Evolutionary conservation across 371 early-diverging fungal species (phyloP).

Genomic region (Circinella umbellata): DNA sequence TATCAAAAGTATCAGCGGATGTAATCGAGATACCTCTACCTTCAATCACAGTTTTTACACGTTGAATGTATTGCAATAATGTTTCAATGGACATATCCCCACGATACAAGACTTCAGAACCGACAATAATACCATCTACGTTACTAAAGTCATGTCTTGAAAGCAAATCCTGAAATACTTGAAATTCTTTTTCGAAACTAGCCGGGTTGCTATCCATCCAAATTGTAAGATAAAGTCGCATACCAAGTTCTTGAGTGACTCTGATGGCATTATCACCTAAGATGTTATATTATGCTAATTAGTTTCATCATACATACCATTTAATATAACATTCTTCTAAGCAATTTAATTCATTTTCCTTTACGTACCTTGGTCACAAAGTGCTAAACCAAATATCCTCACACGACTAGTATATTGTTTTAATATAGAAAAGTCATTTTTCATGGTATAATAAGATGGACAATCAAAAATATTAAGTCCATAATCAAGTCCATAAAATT

Average conservation of each 20-base stretch:
- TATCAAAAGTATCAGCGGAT: conserved; percentile 61
- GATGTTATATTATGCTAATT: too few species aligned
- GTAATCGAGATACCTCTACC: conserved; percentile 42
- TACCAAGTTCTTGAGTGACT: conserved; percentile 58
- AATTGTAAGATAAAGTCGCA: conserved; percentile 62
- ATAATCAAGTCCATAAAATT: conserved; percentile 59
- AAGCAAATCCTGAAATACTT: conserved; percentile 44
- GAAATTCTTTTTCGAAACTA: conserved; percentile 49
- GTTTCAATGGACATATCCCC: conserved; percentile 40
- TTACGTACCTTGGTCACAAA: conserved; percentile 61
- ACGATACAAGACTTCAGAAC: conserved; percentile 67
- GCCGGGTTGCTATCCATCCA: conserved; percentile 56
- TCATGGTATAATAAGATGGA: conserved; percentile 51
- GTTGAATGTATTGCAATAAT: conserved; percentile 36
- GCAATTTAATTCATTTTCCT: too few species aligned
- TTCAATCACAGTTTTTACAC: conserved; percentile 30
- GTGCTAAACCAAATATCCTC: conserved; percentile 52
- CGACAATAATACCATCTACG: conserved; percentile 61
- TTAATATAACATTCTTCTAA: too few species aligned
- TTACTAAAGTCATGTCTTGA: conserved; percentile 30
- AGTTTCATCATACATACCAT: too few species aligned
- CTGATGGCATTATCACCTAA: conserved; percentile 42
- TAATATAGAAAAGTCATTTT: conserved; percentile 48
- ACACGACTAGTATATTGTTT: conserved; percentile 53
- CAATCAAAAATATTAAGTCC: conserved; percentile 58